phyloP scores from a whole-genome alignment of 495 filamentous ascomycete genomes.

The Aspergillus kassunensis region DNA sequence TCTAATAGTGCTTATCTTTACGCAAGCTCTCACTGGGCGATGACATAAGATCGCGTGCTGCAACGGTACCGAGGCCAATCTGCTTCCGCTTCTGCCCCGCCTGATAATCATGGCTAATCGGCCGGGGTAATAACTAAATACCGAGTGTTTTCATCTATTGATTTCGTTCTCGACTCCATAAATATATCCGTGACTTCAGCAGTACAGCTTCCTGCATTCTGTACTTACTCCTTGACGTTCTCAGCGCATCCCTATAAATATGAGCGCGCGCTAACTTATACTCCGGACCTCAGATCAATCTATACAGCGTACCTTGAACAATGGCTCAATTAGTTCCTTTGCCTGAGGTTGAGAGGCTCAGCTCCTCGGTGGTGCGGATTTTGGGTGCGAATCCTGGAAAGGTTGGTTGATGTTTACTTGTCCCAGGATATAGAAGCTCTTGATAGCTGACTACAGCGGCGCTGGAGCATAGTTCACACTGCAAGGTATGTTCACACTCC shows the following conservation, averaged over 20 bases:
- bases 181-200: too few relatives aligned
- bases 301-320: too few relatives aligned
- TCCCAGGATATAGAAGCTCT: not conserved
- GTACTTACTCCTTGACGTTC: too few relatives aligned
- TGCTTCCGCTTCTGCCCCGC: constrained; percentile 5
- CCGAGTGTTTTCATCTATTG: too few relatives aligned
- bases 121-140: not conserved
- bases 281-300: too few relatives aligned
- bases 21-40: not conserved
- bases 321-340: constrained; percentile 52
- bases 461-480: constrained; percentile 42
- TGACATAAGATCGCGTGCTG: constrained; percentile 19
- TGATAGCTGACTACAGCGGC: not conserved
- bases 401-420: constrained; percentile 31
- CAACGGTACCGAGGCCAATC: constrained; percentile 8
- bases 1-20: not conserved
- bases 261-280: too few relatives aligned
- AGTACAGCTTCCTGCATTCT: too few relatives aligned
- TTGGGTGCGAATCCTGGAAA: constrained; percentile 80
- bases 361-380: constrained; percentile 64
- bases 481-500: constrained; percentile 37
- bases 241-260: too few relatives aligned
- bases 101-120: too few relatives aligned
- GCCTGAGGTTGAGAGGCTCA: constrained; percentile 63
- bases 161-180: too few relatives aligned